Evolutionary conservation across 2,329 filamentous ascomycete genomes (phyloP).

Genomic region (Aspergillus pseudoviridinutans): DNA sequence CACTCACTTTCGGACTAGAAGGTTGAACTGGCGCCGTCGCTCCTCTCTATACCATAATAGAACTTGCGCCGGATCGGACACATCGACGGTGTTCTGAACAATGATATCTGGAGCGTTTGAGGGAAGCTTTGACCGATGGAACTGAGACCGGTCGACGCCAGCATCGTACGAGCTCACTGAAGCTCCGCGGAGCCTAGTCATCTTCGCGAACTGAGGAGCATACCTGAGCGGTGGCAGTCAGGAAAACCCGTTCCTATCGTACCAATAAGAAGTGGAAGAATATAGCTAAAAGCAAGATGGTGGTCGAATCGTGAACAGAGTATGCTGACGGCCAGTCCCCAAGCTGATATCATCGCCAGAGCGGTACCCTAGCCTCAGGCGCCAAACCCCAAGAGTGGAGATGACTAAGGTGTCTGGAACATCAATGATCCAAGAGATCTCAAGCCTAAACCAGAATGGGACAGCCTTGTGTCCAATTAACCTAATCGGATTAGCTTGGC

Average conservation of each 20-base stretch:
- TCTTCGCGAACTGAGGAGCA: slow-evolving; percentile 27
- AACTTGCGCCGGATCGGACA: slow-evolving; percentile 35
- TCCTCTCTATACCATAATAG: slow-evolving; percentile 38
- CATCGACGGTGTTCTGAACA: slow-evolving; percentile 36
- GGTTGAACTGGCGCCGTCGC: slow-evolving; percentile 48
- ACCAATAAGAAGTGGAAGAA: neutral
- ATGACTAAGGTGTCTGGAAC: neutral
- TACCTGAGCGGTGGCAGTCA: slow-evolving; percentile 14
- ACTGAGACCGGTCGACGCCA: slow-evolving; percentile 25
- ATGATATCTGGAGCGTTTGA: slow-evolving; percentile 38
- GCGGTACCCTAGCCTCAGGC: slow-evolving; percentile 14
- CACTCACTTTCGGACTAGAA: slow-evolving; percentile 62
- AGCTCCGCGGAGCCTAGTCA: slow-evolving; percentile 43
- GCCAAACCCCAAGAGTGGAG: neutral
- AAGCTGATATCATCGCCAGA: slow-evolving; percentile 21
- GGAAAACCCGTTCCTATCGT: neutral
- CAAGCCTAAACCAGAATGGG: neutral
- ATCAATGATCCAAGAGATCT: neutral
- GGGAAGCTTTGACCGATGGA: slow-evolving; percentile 38
- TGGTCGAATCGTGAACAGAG: neutral
- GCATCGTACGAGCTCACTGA: slow-evolving; percentile 30
- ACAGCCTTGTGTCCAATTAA: neutral
- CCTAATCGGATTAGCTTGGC: neutral
- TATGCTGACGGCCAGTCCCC: slow-evolving; percentile 2
- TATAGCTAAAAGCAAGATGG: neutral